A percentile compares a stretch with the other conserved stretches of the same genome.
Conservation (phyloP, 116 monocot genomes). For the Posidonia oceanica region DNA sequence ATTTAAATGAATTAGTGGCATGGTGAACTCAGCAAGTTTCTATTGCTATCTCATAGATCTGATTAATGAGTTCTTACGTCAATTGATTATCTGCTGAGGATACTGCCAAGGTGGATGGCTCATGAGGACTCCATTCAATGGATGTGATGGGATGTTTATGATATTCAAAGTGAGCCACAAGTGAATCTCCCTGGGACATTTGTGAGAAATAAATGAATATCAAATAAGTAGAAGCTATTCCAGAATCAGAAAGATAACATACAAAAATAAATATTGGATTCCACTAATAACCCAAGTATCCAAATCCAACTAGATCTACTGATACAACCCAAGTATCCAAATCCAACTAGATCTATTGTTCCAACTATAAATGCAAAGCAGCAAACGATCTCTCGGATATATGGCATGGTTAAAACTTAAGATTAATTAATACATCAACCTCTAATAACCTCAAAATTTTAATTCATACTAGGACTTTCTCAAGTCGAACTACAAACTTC, state of each 20-base stretch:
- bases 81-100: conserved; percentile 84
- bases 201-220: background rate
- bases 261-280: no score
- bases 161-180: conserved; percentile 92
- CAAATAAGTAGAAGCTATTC: background rate
- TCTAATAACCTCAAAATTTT: no score
- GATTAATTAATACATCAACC: no score
- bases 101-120: conserved; percentile 87
- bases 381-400: no score
- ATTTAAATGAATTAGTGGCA: background rate
- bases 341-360: no score
- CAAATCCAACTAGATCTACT: no score
- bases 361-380: no score
- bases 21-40: background rate
- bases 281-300: no score
- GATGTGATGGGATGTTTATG: conserved; percentile 89
- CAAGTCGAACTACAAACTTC: no score
- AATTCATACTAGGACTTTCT: no score
- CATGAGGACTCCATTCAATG: conserved; percentile 98
- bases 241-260: background rate
- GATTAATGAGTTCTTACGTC: conserved; percentile 42
- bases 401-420: no score
- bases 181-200: conserved; percentile 49
- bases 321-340: no score
- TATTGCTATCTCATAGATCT: background rate